Base-by-base conservation (phyloP, 116 monocot species). In the Thalassia testudinum region DNA sequence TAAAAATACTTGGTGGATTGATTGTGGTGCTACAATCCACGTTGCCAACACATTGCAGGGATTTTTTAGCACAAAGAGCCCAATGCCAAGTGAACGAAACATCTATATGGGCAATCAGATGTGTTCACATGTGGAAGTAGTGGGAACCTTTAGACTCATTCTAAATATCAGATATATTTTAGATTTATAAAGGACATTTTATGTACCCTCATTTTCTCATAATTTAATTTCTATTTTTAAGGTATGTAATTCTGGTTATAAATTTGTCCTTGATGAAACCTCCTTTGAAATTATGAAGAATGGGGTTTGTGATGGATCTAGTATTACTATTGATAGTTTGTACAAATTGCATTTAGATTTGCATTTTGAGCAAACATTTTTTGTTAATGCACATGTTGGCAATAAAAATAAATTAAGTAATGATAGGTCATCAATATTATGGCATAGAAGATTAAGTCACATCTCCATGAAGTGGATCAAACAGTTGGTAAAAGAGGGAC, bases 401-500 rank as follows among this genome's bases (percentile, higher is more conserved):
- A n/a, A n/a, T n/a, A n/a, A n/a, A n/a, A n/a, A n/a, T n/a, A n/a
- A n/a, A n/a, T n/a, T n/a, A n/a, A n/a, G n/a, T n/a, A n/a, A n/a
- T n/a, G n/a, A n/a, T n/a, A n/a, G 54, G 64, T 54, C 54, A 1
- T 64, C 19, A 26, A 50, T 52, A 10, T 51, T 67, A 52, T 67
- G 66, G 59, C 49, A 6, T 0, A 10, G 59, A n/a, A n/a, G 49
- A 59, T 52, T 59, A 18, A 37, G 51, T 1, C 50, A 58, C 22
- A 51, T 59, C 58, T 67, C 38, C 21, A 50, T 23, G 13, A 1
- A 67, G 4, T 37, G 59, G 43, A 51, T 59, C 13, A 12, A 59
- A 43, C 38, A 16, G 18, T 27, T 7, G 43, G 60, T 21, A 43
- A 42, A 15, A 42, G n/a, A n/a, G n/a, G 59, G 0, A 17, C 60